A percentile compares a stretch with the other conserved stretches of the same genome.
Evolutionary conservation across 495 filamentous ascomycete genomes (phyloP).

Genomic region (Xylaria castorea): DNA sequence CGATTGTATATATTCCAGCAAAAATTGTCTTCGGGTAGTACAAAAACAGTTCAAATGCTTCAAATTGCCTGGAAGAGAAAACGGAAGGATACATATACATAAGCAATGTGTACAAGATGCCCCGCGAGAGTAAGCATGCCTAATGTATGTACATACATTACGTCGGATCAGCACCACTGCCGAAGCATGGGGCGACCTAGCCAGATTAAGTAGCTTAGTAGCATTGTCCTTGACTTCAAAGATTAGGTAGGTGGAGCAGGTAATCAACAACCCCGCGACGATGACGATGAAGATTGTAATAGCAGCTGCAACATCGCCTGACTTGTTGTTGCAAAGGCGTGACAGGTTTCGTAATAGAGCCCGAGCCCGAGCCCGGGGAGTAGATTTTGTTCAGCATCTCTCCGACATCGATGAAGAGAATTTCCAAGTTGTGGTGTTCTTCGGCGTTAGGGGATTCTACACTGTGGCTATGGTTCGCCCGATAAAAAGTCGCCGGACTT

Average conservation of each 20-base stretch:
- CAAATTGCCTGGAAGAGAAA: background rate
- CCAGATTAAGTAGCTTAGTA: too few species aligned
- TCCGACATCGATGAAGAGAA: background rate
- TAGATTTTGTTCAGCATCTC: background rate
- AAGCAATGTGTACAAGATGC: background rate
- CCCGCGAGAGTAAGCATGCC: constrained; percentile 9
- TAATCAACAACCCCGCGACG: constrained; percentile 9
- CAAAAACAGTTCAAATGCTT: background rate
- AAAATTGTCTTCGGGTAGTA: background rate
- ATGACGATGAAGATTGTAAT: constrained; percentile 1
- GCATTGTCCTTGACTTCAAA: too few species aligned
- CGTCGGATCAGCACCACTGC: constrained; percentile 4
- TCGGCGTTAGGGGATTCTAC: constrained; percentile 1
- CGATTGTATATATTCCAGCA: background rate
- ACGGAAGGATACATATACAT: background rate
- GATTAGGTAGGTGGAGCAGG: background rate
- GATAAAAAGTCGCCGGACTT: background rate
- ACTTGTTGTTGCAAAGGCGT: background rate
- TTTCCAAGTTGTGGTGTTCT: background rate
- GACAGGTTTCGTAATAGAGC: background rate
- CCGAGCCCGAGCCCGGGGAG: background rate
- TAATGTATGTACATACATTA: too few species aligned
- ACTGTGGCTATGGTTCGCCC: background rate
- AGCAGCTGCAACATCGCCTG: background rate
- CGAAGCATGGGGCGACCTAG: background rate